A percentile compares a stretch with the other conserved stretches of the same genome.
Evolutionary conservation across 2,329 filamentous ascomycete species (phyloP).

Genomic region (Harringtonia aguacate): DNA sequence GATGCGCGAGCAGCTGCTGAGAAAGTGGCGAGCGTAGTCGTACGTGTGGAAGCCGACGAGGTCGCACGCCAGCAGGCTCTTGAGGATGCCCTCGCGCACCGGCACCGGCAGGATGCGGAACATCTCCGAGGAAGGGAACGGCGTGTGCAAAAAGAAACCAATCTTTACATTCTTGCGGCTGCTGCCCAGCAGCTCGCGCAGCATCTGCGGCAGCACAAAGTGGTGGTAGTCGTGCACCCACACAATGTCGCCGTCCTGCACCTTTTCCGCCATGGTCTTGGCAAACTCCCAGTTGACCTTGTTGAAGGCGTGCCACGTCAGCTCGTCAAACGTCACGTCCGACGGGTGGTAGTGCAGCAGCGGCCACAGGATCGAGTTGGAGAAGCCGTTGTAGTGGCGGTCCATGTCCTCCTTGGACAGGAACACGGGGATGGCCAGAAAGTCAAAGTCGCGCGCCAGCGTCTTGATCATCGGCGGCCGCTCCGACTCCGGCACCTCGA

Average conservation of each 20-base stretch:
- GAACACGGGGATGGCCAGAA: conserved; percentile 84
- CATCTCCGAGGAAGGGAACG: conserved; percentile 93
- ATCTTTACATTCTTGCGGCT: conserved; percentile 89
- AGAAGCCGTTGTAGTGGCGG: conserved; percentile 95
- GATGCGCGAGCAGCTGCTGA: conserved; percentile 93
- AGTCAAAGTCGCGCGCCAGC: conserved; percentile 81
- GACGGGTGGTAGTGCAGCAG: conserved; percentile 98
- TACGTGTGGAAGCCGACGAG: conserved; percentile 97
- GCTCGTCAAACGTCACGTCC: conserved; percentile 96
- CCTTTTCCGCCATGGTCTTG: conserved; percentile 73
- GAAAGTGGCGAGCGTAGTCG: conserved; percentile 95
- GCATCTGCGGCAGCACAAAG: conserved; percentile 92
- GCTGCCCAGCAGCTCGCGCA: conserved; percentile 76
- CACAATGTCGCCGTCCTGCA: conserved; percentile 86
- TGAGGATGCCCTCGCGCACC: conserved; percentile 78
- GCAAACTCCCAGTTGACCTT: conserved; percentile 91
- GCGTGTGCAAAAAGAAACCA: conserved; percentile 95
- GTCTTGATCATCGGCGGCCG: conserved; percentile 62
- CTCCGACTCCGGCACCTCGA: conserved; percentile 83
- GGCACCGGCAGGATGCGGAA: conserved; percentile 93
- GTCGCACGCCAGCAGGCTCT: conserved; percentile 85
- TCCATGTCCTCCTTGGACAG: conserved; percentile 90
- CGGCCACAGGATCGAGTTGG: conserved; percentile 96
- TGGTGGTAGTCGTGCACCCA: conserved; percentile 99
- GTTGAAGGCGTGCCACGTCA: conserved; percentile 84